Evolutionary conservation across 352 stramenopile genomes (phyloP).

Genomic region (Globisporangium mamillatum): DNA sequence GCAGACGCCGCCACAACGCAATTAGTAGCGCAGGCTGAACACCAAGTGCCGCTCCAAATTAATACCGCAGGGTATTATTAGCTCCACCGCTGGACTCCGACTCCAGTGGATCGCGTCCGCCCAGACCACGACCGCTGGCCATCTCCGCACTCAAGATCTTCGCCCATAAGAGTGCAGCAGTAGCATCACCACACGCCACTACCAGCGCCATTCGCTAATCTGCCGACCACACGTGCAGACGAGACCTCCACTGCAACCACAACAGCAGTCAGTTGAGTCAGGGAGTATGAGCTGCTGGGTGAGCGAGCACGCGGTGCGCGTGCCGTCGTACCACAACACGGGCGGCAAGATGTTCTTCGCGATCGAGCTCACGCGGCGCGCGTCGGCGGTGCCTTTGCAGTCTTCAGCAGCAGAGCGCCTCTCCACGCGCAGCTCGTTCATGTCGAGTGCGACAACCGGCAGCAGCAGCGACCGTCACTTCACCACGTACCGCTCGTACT

Average conservation of each 20-base stretch:
- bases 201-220: conserved; percentile 1
- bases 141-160: neutral
- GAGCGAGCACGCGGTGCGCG: conserved; percentile 18
- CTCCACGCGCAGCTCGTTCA: conserved; percentile 21
- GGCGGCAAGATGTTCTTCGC: conserved; percentile 26
- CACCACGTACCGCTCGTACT: conserved; percentile 43
- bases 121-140: neutral
- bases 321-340: conserved; percentile 23
- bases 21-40: neutral
- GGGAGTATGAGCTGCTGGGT: conserved; percentile 21
- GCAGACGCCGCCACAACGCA: neutral
- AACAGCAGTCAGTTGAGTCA: neutral
- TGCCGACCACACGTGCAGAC: conserved; percentile 5
- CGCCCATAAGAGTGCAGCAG: neutral
- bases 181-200: neutral
- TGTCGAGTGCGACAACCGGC: conserved; percentile 18
- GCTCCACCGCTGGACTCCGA: neutral
- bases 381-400: conserved; percentile 27
- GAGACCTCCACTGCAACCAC: neutral
- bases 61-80: neutral
- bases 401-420: conserved; percentile 18
- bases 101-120: neutral
- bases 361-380: conserved; percentile 22
- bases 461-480: conserved; percentile 21
- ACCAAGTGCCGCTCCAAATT: neutral